These are phyloP conservation scores for Aureobasidium sp. DNA, from an alignment of 2,329 filamentous ascomycete species.

Conservation along the genomic window DNA sequence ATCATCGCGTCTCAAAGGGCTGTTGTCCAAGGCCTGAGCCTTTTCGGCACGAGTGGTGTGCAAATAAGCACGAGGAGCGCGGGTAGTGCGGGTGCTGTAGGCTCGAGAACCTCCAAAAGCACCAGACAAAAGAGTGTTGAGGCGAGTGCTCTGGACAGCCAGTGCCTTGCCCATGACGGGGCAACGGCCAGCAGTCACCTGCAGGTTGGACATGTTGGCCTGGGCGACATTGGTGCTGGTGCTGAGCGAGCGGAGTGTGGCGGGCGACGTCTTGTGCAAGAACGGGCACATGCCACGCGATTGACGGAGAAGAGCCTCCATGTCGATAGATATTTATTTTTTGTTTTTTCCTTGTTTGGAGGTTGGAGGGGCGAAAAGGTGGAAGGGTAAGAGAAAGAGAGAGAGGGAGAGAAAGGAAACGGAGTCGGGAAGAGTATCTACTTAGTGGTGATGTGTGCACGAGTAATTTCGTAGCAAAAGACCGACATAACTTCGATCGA, in stretches of 20 bases:
- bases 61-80: slow-evolving; percentile 63
- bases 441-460: slow-evolving; percentile 5
- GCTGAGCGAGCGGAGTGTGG: slow-evolving; percentile 82
- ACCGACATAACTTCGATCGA: slow-evolving; percentile 4
- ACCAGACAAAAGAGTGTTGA: slow-evolving; percentile 40
- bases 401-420: not conserved
- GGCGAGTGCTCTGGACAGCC: slow-evolving; percentile 64
- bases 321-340: slow-evolving; percentile 35
- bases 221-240: slow-evolving; percentile 60
- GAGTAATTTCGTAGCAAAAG: slow-evolving; percentile 3
- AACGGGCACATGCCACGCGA: slow-evolving; percentile 97
- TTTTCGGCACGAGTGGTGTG: slow-evolving; percentile 75
- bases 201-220: slow-evolving; percentile 88
- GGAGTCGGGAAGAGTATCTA: not conserved
- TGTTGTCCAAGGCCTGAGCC: slow-evolving; percentile 66
- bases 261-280: slow-evolving; percentile 86
- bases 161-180: slow-evolving; percentile 98
- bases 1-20: slow-evolving; percentile 43
- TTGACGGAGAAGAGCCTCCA: slow-evolving; percentile 93
- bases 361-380: not conserved
- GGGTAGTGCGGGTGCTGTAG: slow-evolving; percentile 43
- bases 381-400: not conserved
- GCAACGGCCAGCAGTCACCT: slow-evolving; percentile 88
- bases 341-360: not conserved
- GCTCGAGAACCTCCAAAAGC: slow-evolving; percentile 44